phyloP scores from a whole-genome alignment of 1,284 basidiomycete species.

The Ceratobasidium theobromae region DNA sequence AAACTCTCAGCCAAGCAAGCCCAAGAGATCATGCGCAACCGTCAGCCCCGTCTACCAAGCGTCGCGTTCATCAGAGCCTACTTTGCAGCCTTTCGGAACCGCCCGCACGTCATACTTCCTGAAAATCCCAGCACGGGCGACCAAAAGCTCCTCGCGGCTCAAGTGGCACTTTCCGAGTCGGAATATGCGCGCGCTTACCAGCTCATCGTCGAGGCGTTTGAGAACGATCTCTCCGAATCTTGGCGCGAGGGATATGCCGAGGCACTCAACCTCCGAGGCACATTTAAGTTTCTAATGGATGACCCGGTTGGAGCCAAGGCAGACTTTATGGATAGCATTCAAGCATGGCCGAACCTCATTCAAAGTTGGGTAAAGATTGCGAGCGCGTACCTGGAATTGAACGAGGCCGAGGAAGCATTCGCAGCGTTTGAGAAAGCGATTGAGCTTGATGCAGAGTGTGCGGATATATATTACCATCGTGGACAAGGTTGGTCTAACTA shows the following conservation, averaged over 20 bases:
- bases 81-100: constrained; percentile 92
- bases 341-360: constrained; percentile 73
- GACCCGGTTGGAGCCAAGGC: constrained; percentile 83
- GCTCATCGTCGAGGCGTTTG: constrained; percentile 82
- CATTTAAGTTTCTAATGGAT: constrained; percentile 94
- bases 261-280: constrained; percentile 91
- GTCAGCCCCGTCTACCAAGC: constrained; percentile 77
- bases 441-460: constrained; percentile 78
- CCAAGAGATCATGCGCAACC: constrained; percentile 66
- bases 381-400: constrained; percentile 96
- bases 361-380: constrained; percentile 98
- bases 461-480: constrained; percentile 98
- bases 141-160: constrained; percentile 75
- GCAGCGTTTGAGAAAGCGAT: constrained; percentile 91
- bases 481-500: constrained; percentile 73
- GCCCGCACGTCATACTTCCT: constrained; percentile 76
- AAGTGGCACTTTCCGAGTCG: constrained; percentile 82
- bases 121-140: constrained; percentile 78
- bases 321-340: constrained; percentile 80
- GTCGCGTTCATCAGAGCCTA: constrained; percentile 88
- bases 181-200: constrained; percentile 84
- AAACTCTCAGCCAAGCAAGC: constrained; percentile 76
- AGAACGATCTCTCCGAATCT: constrained; percentile 72
- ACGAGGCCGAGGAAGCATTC: constrained; percentile 78
- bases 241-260: constrained; percentile 77